These are phyloP conservation scores for Chaetoscypha palmicola DNA, from an alignment of 2,329 filamentous ascomycete species.

Conservation along the genomic window DNA sequence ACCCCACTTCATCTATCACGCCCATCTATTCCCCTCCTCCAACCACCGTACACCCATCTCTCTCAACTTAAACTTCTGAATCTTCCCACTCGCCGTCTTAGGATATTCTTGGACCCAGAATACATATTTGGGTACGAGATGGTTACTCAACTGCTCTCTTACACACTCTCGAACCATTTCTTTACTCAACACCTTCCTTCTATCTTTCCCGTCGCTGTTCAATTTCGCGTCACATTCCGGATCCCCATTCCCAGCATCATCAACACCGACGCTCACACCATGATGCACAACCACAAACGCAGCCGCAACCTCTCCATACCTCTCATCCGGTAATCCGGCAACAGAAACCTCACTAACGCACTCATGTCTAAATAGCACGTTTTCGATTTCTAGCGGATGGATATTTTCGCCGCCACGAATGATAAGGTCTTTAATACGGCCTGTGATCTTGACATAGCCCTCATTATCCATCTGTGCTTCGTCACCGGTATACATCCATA, in stretches of 20 bases:
- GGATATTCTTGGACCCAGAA: constrained; percentile 83
- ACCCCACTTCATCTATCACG: neutral
- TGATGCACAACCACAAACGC: constrained; percentile 64
- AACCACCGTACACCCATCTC: constrained; percentile 53
- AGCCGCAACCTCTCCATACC: constrained; percentile 79
- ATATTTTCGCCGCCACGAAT: constrained; percentile 96
- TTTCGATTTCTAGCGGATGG: constrained; percentile 87
- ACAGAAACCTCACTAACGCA: constrained; percentile 70
- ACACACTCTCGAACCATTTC: constrained; percentile 68
- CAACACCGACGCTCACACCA: constrained; percentile 25
- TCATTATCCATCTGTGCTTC: constrained; percentile 78
- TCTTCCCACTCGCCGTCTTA: constrained; percentile 94
- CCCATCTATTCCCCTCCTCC: constrained; percentile 3
- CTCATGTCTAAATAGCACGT: constrained; percentile 69
- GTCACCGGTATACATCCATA: constrained; percentile 92
- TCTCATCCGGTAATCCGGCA: constrained; percentile 73
- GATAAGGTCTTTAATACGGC: constrained; percentile 90
- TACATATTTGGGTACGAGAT: constrained; percentile 83
- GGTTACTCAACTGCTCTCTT: constrained; percentile 55
- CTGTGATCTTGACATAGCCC: constrained; percentile 83
- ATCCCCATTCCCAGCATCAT: constrained; percentile 25
- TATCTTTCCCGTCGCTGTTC: constrained; percentile 15
- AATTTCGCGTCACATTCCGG: constrained; percentile 7
- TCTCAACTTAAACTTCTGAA: constrained; percentile 84
- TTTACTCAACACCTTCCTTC: constrained; percentile 41